Evolutionary conservation across 2,329 filamentous ascomycete species (phyloP).

Genomic region (Paradendryphiella salina): DNA sequence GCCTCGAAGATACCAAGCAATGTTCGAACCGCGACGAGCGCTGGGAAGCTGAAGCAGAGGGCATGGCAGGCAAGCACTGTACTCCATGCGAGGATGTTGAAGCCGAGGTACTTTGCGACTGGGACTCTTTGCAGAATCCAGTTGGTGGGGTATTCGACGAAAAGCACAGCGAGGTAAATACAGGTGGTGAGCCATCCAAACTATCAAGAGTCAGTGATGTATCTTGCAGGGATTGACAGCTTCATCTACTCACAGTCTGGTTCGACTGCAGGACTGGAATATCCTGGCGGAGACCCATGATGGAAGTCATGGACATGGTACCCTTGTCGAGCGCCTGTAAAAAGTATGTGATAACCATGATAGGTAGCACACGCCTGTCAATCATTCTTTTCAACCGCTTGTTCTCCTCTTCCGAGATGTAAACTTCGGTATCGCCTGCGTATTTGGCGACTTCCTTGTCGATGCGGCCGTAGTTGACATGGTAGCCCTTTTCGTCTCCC

Average conservation of each 20-base stretch:
- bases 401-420: slow-evolving; percentile 64
- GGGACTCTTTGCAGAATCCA: slow-evolving; percentile 66
- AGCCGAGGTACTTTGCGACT: slow-evolving; percentile 67
- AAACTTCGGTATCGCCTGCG: slow-evolving; percentile 57
- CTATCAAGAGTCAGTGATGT: slow-evolving; percentile 40
- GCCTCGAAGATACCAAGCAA: slow-evolving; percentile 73
- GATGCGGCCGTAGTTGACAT: slow-evolving; percentile 62
- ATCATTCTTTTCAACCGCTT: slow-evolving; percentile 65
- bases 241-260: slow-evolving; percentile 27
- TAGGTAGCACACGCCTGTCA: slow-evolving; percentile 66
- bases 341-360: slow-evolving; percentile 77
- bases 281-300: slow-evolving; percentile 62
- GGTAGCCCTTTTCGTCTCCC: slow-evolving; percentile 54
- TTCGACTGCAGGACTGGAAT: slow-evolving; percentile 35
- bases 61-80: slow-evolving; percentile 63
- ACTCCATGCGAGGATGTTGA: slow-evolving; percentile 69
- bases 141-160: slow-evolving; percentile 74
- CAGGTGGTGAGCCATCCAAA: slow-evolving; percentile 74
- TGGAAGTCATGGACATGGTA: slow-evolving; percentile 64
- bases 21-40: slow-evolving; percentile 64
- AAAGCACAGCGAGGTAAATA: slow-evolving; percentile 72
- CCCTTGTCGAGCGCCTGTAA: slow-evolving; percentile 69
- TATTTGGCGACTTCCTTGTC: slow-evolving; percentile 75
- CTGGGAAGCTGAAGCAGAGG: slow-evolving; percentile 62
- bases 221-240: background rate